These are phyloP conservation scores for Mollisia scopiformis DNA, from an alignment of 2,329 filamentous ascomycete species.

Conservation along the genomic window DNA sequence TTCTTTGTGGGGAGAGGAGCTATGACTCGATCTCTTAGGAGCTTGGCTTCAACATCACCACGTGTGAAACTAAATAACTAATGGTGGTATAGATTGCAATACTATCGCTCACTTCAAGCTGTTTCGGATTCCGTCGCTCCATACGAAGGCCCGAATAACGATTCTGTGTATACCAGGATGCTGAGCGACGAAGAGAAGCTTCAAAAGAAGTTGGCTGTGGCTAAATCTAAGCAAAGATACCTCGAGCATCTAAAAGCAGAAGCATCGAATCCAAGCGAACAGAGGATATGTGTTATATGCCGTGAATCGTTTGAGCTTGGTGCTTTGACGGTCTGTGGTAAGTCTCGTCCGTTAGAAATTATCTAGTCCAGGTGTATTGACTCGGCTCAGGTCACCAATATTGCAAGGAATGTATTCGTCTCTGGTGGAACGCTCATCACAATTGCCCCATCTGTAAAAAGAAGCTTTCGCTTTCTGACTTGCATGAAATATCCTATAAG, in stretches of 20 bases:
- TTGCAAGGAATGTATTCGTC: slow-evolving; percentile 82
- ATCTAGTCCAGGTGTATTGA: no score
- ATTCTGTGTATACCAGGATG: slow-evolving; percentile 41
- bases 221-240: slow-evolving; percentile 78
- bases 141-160: slow-evolving; percentile 58
- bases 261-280: slow-evolving; percentile 59
- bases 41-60: no score
- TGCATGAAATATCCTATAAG: slow-evolving; percentile 86
- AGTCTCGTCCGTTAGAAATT: no score
- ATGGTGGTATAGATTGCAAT: no score
- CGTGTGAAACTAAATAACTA: no score
- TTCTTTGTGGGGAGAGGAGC: no score
- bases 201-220: slow-evolving; percentile 60
- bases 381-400: slow-evolving; percentile 93
- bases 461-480: slow-evolving; percentile 63
- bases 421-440: slow-evolving; percentile 75
- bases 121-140: slow-evolving; percentile 87
- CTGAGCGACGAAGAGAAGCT: slow-evolving; percentile 62
- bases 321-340: slow-evolving; percentile 82
- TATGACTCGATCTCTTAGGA: no score
- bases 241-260: slow-evolving; percentile 44
- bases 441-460: slow-evolving; percentile 88
- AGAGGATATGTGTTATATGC: slow-evolving; percentile 85
- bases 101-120: slow-evolving; percentile 85
- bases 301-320: slow-evolving; percentile 76